phyloP scores from a whole-genome alignment of 2,329 filamentous ascomycete genomes.

The Thermothelomyces thermophilus region DNA sequence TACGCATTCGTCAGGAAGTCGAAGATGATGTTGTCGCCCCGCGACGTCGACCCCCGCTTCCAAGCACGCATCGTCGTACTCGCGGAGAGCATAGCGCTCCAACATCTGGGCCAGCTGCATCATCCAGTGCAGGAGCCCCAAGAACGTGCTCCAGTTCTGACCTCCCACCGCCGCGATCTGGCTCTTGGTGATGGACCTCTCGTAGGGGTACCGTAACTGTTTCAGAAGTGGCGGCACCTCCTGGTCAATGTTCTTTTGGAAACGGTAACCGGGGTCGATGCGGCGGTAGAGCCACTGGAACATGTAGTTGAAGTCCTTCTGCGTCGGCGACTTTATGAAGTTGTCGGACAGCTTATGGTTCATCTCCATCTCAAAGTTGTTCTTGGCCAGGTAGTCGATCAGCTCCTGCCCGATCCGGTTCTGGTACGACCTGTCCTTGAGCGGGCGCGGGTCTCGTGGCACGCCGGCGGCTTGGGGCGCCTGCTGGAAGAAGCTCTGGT shows the following conservation, averaged over 20 bases:
- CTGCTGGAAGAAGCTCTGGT: constrained; percentile 93
- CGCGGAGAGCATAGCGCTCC: constrained; percentile 69
- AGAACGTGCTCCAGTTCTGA: constrained; percentile 93
- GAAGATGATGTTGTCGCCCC: constrained; percentile 89
- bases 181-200: constrained; percentile 92
- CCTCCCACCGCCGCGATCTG: constrained; percentile 92
- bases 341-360: constrained; percentile 90
- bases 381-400: constrained; percentile 81
- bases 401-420: constrained; percentile 80
- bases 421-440: constrained; percentile 76
- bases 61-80: constrained; percentile 83
- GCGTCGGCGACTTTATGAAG: constrained; percentile 85
- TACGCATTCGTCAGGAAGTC: constrained; percentile 87
- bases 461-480: constrained; percentile 75
- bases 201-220: constrained; percentile 89
- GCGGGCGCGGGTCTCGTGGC: constrained; percentile 76
- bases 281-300: constrained; percentile 97
- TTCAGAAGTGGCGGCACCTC: constrained; percentile 91
- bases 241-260: constrained; percentile 90
- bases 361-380: constrained; percentile 98
- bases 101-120: constrained; percentile 96
- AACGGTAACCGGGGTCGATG: constrained; percentile 88
- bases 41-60: constrained; percentile 83
- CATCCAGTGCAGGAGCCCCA: constrained; percentile 96
- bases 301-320: constrained; percentile 97